Evolutionary conservation across 208 protist species (phyloP), one percentile per base, ranked within the genome.

Genomic region (Leishmania braziliensis): DNA sequence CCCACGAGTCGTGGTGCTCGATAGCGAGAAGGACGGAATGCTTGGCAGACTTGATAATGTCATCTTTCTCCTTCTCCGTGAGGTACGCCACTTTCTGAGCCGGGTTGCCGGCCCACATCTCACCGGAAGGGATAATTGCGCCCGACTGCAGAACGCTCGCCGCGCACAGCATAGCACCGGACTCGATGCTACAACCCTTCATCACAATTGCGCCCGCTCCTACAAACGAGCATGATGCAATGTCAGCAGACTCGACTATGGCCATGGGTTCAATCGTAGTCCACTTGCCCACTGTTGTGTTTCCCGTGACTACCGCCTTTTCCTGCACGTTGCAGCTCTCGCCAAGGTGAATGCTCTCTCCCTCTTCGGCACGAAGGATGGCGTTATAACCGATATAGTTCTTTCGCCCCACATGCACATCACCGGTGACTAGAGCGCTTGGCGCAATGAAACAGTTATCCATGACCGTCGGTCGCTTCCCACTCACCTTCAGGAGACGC

Each of bases 91-190:
- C 81, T 73, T 98, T 97, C 77, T 98, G 89, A 12, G 95, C 95
- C 36, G 96, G 96, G 80, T 97, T 97, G 10, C 96, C 96, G 9
- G 94, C 88, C 95, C 96, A 98, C 88, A 98, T 93, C 87, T 98
- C 95, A 33, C 96, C 96, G 54, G 93, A 96, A 36, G 96, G 96
- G 75, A 98, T 95, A 60, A 95, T 85, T 3, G 92, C 92, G 69
- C 92, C 93, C 12, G 92, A 84, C 81, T 97, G 92, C 53, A 98
- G 86, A 43, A 98, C 95, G 66, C 94, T 95, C 8, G 91, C 93
- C 20, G 95, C 91, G 66, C 93, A 95, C 48, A 98, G 78, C 92
- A 98, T 97, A 9, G 95, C 81, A 20, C 92, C 90, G 4, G 93
- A 97, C 81, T 98, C 95, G 51, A 98, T 93, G 39, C 85, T 89